These are phyloP conservation scores for Penicillium sp. DNA, from an alignment of 2,329 filamentous ascomycete genomes.

Conservation along the genomic window DNA sequence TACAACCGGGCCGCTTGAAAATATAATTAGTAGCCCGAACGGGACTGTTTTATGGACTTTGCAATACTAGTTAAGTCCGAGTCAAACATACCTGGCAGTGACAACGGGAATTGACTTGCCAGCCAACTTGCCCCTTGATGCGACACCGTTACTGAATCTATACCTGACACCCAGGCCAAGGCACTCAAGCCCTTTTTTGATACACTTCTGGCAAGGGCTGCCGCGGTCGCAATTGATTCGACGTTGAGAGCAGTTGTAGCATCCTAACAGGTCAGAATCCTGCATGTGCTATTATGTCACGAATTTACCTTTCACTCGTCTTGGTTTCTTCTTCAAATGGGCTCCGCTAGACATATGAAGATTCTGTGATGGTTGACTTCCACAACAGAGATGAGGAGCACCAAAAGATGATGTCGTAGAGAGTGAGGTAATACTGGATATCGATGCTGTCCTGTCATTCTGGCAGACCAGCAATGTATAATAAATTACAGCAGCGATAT, in stretches of 20 bases:
- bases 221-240: slow-evolving; percentile 19
- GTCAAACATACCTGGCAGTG: background rate
- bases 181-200: slow-evolving; percentile 14
- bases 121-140: slow-evolving; percentile 10
- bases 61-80: no score
- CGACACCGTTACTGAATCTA: slow-evolving; percentile 15
- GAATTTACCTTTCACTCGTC: slow-evolving; percentile 8
- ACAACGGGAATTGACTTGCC: slow-evolving; percentile 3
- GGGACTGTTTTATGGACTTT: no score
- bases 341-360: background rate
- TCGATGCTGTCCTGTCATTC: no score
- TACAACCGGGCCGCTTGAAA: background rate
- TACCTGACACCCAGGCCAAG: slow-evolving; percentile 14
- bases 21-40: background rate
- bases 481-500: no score
- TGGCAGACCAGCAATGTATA: no score
- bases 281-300: no score
- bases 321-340: background rate
- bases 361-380: background rate
- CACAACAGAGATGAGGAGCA: background rate
- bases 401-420: background rate
- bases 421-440: no score
- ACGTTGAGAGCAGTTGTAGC: slow-evolving; percentile 20
- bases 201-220: slow-evolving; percentile 14
- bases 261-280: slow-evolving; percentile 8